Evolutionary conservation across 192 early-diverging fungal genomes (phyloP), one percentile per base, ranked within the genome.

Genomic region (Allomyces javanicus): DNA sequence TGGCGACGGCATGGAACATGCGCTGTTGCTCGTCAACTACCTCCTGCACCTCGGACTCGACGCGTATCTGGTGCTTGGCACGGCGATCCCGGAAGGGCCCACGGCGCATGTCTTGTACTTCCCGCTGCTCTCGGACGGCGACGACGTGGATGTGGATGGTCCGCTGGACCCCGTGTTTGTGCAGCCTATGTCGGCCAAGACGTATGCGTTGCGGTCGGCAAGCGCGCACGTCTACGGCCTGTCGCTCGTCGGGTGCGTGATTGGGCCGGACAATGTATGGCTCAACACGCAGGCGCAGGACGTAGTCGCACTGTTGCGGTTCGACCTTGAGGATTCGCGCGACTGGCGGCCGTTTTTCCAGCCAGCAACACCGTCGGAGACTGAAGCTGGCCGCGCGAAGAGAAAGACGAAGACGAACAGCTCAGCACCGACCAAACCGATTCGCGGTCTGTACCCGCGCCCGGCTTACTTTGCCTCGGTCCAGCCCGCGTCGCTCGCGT

Each of bases 71-170:
- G 65, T 65, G 6, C 44, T 65, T 14, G 65, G 65, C 11, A 11
- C 24, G 17, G 24, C 24, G 24, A 33, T 65, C 6, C 65, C 65
- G 14, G 65, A 65, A 24, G 65, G 65, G 14, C 24, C 44, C 14
- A 65, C 65, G 6, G 65, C 65, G 4, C 58, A 65, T 33, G 65
- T 65, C 24, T 44, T 65, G 65, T 58, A 58, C 10, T 58, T 58
- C 21, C 50, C 50, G 17, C 50, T 9, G 17, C 4, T 4, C 12
- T 0, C 10, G 50, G 12, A 14, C 3, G 2, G 17, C 1, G 12
- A 14, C 17, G 50, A 58, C 21, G 17, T 58, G 50, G 9, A 58
- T n/a, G 21, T n/a, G 3, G 12, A 21, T 14, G 50, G 21, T 2
- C 50, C 50, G 50, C 3, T 12, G 50, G 12, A 14, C 3, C 50